Conservation (phyloP, 2,329 filamentous ascomycete genomes). For the Fusarium drepaniforme region DNA sequence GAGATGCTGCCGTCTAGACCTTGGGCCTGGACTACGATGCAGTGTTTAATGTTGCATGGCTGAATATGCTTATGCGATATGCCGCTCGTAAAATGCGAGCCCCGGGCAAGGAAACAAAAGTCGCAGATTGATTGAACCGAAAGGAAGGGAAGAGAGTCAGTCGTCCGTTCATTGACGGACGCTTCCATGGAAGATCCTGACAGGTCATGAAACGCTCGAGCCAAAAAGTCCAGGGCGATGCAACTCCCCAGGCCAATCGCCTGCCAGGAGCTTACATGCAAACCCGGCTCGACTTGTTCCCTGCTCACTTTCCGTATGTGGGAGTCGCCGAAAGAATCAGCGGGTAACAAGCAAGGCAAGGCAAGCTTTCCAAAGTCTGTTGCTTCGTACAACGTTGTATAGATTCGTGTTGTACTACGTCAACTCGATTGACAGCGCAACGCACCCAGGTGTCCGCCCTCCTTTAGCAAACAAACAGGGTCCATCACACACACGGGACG, state of each 20-base stretch:
- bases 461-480: not conserved
- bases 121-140: not conserved
- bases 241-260: constrained; percentile 18
- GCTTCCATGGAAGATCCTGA: constrained; percentile 3
- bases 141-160: not conserved
- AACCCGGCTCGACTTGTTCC: constrained; percentile 1
- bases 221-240: constrained; percentile 27
- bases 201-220: constrained; percentile 31
- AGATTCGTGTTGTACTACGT: not conserved
- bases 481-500: not conserved
- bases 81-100: not conserved
- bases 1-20: constrained; percentile 23
- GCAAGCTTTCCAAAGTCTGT: not conserved
- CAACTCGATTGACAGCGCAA: not conserved
- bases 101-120: not conserved
- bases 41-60: not conserved
- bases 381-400: not conserved
- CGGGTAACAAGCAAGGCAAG: not conserved
- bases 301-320: constrained; percentile 26
- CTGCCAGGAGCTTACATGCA: not conserved
- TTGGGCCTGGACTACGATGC: not conserved
- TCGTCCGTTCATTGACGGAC: constrained; percentile 3
- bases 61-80: constrained; percentile 13
- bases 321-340: constrained; percentile 32
- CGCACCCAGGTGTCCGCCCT: not conserved